Percentiles rank a stretch among this genome's conserved stretches.
phyloP scores from a whole-genome alignment of 768 basidiomycete genomes.

The Serendipita sp. region DNA sequence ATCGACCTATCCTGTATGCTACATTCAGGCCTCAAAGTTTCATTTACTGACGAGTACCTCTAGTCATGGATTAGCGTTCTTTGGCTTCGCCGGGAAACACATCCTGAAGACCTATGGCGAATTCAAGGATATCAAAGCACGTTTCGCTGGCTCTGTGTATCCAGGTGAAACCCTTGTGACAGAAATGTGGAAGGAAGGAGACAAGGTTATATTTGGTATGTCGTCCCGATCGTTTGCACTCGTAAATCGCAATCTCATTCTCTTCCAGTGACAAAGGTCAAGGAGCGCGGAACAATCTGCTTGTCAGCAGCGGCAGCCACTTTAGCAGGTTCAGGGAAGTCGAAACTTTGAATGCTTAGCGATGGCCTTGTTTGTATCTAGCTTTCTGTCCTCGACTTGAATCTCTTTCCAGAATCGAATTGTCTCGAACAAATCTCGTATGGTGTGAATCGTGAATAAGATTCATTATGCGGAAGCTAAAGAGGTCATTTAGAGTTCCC shows the following conservation, averaged over 20 bases:
- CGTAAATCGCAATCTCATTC: background rate
- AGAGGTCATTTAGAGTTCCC: slow-evolving; percentile 26
- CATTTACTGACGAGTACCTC: slow-evolving; percentile 8
- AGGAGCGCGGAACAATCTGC: slow-evolving; percentile 61
- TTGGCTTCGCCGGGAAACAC: slow-evolving; percentile 90
- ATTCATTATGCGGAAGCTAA: background rate
- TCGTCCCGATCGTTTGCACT: slow-evolving; percentile 10
- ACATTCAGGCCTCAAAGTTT: background rate
- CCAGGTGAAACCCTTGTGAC: slow-evolving; percentile 93
- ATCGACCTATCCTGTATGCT: slow-evolving; percentile 70
- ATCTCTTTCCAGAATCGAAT: too few relatives aligned
- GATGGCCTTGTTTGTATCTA: background rate
- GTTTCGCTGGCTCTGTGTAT: slow-evolving; percentile 86
- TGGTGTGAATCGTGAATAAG: background rate
- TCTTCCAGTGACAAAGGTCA: slow-evolving; percentile 61
- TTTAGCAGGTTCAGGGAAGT: slow-evolving; percentile 27
- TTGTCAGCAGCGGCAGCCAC: slow-evolving; percentile 75
- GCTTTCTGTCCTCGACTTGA: background rate
- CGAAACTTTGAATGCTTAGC: slow-evolving; percentile 26
- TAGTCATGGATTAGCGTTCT: slow-evolving; percentile 56
- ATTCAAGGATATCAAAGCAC: slow-evolving; percentile 88
- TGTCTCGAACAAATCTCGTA: too few relatives aligned
- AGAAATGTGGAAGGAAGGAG: slow-evolving; percentile 95
- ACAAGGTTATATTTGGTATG: slow-evolving; percentile 83
- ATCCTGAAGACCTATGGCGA: slow-evolving; percentile 73